These are phyloP conservation scores for Cucurbita maxima DNA, from an alignment of 306 rosid genomes.

Conservation along the genomic window DNA sequence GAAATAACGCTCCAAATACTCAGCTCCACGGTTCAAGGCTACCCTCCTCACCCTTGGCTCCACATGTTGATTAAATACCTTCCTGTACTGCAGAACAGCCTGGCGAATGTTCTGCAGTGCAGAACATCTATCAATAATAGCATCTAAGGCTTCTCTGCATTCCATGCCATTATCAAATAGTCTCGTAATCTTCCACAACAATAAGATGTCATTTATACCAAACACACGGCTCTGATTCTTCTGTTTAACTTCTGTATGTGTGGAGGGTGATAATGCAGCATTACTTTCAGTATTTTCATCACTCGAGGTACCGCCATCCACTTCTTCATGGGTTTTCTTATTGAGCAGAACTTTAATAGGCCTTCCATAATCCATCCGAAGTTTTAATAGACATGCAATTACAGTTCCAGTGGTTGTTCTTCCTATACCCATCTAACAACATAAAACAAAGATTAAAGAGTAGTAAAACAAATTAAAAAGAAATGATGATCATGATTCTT, in stretches of 20 bases:
- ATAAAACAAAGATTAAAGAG: constrained; percentile 11
- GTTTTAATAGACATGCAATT: constrained; percentile 83
- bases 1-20: constrained; percentile 83
- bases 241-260: constrained; percentile 17
- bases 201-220: constrained; percentile 81
- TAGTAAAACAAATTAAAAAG: constrained; percentile 10
- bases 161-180: constrained; percentile 80
- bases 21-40: constrained; percentile 79
- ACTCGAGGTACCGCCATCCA: constrained; percentile 49
- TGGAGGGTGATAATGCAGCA: constrained; percentile 16
- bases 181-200: constrained; percentile 80
- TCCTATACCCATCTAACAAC: constrained; percentile 74
- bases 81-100: constrained; percentile 67
- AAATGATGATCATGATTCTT: neutral
- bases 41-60: constrained; percentile 86
- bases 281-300: constrained; percentile 51
- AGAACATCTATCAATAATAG: constrained; percentile 81
- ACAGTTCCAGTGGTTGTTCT: constrained; percentile 93
- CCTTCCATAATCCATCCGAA: constrained; percentile 67
- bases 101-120: constrained; percentile 86
- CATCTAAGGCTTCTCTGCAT: constrained; percentile 84
- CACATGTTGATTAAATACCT: constrained; percentile 67
- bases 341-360: constrained; percentile 55
- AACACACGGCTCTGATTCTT: constrained; percentile 43
- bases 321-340: constrained; percentile 32